Conservation (phyloP, 2,329 filamentous ascomycete genomes). For the Fusarium circinatum region DNA sequence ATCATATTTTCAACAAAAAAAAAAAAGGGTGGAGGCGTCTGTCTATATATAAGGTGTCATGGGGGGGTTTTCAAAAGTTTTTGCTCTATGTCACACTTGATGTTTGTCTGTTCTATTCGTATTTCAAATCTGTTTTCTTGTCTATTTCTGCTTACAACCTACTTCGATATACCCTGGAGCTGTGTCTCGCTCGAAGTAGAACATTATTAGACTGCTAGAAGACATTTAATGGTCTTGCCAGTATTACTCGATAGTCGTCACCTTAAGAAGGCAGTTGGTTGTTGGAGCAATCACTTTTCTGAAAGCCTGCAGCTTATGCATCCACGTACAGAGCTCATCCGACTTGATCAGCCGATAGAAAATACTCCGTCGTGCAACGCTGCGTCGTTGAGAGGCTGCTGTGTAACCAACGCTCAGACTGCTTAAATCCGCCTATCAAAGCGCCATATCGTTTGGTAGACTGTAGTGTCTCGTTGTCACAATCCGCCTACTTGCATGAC, state of each 20-base stretch:
- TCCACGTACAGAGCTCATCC: background rate
- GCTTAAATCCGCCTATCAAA: slow-evolving; percentile 4
- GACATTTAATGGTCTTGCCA: background rate
- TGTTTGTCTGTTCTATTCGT: slow-evolving; percentile 12
- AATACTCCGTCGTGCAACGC: slow-evolving; percentile 12
- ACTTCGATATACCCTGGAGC: slow-evolving; percentile 18
- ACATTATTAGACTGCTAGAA: slow-evolving; percentile 8
- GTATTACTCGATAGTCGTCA: slow-evolving; percentile 1
- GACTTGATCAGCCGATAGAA: slow-evolving; percentile 12
- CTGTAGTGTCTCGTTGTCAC: background rate
- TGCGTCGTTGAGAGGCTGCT: background rate
- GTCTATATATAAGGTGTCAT: slow-evolving; percentile 45
- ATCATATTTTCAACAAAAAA: slow-evolving; percentile 10
- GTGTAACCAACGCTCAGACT: slow-evolving; percentile 23
- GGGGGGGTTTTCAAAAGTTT: slow-evolving; percentile 41
- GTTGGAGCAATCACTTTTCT: background rate
- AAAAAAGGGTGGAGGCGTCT: slow-evolving; percentile 35
- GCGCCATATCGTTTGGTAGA: background rate
- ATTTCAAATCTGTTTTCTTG: slow-evolving; percentile 12
- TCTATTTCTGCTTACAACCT: slow-evolving; percentile 14
- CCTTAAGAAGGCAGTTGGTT: background rate
- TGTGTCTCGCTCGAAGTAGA: slow-evolving; percentile 5
- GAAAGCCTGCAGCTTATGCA: background rate
- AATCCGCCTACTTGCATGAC: slow-evolving; percentile 1
- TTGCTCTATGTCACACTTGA: slow-evolving; percentile 36